phyloP scores from a whole-genome alignment of 2,329 filamentous ascomycete genomes.

The Fusarium torulosum region DNA sequence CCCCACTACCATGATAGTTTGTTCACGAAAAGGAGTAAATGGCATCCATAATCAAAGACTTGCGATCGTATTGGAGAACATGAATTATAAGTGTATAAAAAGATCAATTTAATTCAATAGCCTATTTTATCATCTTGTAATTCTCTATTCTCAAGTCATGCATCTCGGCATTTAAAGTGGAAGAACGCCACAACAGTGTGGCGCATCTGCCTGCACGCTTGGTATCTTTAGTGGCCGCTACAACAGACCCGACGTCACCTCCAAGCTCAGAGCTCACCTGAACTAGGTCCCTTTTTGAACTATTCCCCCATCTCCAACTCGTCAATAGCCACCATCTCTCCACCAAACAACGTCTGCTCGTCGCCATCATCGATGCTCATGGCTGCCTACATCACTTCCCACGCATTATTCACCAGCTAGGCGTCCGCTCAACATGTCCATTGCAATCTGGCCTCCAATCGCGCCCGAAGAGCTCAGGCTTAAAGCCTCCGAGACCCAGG shows the following conservation, averaged over 20 bases:
- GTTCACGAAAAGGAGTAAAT: background rate
- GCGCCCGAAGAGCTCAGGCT: slow-evolving; percentile 63
- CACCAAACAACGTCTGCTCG: slow-evolving; percentile 3
- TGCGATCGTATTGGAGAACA: background rate
- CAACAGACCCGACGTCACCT: slow-evolving; percentile 40
- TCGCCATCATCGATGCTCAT: slow-evolving; percentile 30
- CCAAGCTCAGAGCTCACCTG: slow-evolving; percentile 20
- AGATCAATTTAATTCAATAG: background rate
- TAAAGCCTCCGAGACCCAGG: slow-evolving; percentile 64
- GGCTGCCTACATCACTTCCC: slow-evolving; percentile 37
- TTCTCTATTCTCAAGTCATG: background rate
- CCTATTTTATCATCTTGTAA: background rate
- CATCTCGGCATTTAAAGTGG: background rate
- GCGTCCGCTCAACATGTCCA: slow-evolving; percentile 60
- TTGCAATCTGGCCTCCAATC: slow-evolving; percentile 70
- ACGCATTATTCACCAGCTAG: slow-evolving; percentile 24
- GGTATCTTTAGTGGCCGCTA: slow-evolving; percentile 22
- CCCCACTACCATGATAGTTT: slow-evolving; percentile 10
- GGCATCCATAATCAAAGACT: background rate
- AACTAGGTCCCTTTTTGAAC: slow-evolving; percentile 15
- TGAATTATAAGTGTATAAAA: too few species aligned
- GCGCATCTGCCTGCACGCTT: slow-evolving; percentile 26
- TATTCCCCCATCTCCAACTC: slow-evolving; percentile 42
- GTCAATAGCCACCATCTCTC: slow-evolving; percentile 16
- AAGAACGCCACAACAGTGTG: slow-evolving; percentile 32